Percentiles rank a stretch among this genome's conserved stretches.
These are phyloP conservation scores for Microsporum ferrugineum DNA, from an alignment of 2,329 filamentous ascomycete genomes.

Conservation along the genomic window DNA sequence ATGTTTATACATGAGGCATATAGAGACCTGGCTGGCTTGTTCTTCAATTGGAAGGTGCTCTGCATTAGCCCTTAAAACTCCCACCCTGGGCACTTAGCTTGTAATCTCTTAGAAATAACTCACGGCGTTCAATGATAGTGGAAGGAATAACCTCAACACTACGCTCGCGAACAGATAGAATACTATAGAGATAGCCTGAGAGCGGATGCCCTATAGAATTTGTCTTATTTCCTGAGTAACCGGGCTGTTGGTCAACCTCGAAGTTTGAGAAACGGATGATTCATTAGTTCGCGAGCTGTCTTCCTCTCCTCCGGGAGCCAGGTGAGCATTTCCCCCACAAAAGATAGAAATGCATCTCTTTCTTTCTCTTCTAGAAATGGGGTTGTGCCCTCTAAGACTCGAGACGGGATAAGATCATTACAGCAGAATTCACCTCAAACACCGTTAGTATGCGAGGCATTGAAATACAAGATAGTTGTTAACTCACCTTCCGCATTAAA, in stretches of 20 bases:
- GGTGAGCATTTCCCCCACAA: conserved; percentile 14
- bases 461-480: background rate
- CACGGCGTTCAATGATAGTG: too few relatives aligned
- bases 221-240: background rate
- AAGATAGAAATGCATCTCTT: conserved; percentile 23
- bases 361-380: conserved; percentile 22
- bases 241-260: too few relatives aligned
- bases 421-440: conserved; percentile 14
- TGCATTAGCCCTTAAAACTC: too few relatives aligned
- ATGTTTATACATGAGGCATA: too few relatives aligned
- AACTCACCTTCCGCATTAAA: background rate
- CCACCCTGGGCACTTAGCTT: too few relatives aligned
- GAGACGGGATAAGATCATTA: conserved; percentile 17
- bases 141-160: too few relatives aligned
- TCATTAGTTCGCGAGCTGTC: conserved; percentile 26
- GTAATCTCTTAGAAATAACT: too few relatives aligned
- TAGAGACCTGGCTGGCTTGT: too few relatives aligned
- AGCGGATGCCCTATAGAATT: too few relatives aligned
- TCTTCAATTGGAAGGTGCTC: too few relatives aligned
- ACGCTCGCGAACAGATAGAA: too few relatives aligned
- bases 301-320: conserved; percentile 28
- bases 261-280: conserved; percentile 25
- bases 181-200: too few relatives aligned
- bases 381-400: conserved; percentile 18
- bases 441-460: background rate